phyloP scores from a whole-genome alignment of 768 basidiomycete species.

The Agrocybe pediades region DNA sequence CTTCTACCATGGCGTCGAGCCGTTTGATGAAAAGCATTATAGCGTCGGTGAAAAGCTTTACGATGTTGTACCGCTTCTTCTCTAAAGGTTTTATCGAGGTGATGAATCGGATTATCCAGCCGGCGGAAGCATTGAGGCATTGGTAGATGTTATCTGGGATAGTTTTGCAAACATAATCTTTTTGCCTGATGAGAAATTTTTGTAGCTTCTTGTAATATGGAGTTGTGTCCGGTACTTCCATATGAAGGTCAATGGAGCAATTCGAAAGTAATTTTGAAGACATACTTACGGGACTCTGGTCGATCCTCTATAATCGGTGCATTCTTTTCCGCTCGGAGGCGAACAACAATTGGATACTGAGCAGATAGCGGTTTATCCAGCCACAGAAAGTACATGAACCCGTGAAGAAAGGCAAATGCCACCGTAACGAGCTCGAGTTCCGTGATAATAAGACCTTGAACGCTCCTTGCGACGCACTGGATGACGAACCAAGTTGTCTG shows the following conservation, averaged over 20 bases:
- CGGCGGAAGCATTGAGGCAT: too few relatives aligned
- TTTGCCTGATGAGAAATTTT: too few relatives aligned
- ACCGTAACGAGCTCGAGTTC: constrained; percentile 34
- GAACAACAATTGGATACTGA: background rate
- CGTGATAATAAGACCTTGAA: constrained; percentile 23
- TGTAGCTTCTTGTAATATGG: too few relatives aligned
- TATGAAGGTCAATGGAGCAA: background rate
- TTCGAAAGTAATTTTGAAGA: background rate
- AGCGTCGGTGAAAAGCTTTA: background rate
- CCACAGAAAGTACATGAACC: constrained; percentile 30
- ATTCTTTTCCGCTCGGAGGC: background rate
- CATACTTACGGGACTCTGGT: background rate
- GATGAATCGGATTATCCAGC: too few relatives aligned
- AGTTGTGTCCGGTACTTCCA: background rate
- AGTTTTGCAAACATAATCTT: too few relatives aligned
- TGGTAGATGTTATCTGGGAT: too few relatives aligned
- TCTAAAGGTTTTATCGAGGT: too few relatives aligned
- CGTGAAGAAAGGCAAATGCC: constrained; percentile 28
- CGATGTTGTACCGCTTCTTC: too few relatives aligned
- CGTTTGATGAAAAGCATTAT: background rate
- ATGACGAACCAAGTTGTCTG: constrained; percentile 33
- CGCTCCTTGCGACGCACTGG: constrained; percentile 24
- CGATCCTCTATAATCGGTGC: background rate
- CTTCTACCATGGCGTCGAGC: background rate
- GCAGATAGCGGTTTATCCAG: constrained; percentile 32